A percentile compares a stretch with the other conserved stretches of the same genome.
Evolutionary conservation across 1,284 basidiomycete species (phyloP).

Genomic region (Pseudozyma sp.): DNA sequence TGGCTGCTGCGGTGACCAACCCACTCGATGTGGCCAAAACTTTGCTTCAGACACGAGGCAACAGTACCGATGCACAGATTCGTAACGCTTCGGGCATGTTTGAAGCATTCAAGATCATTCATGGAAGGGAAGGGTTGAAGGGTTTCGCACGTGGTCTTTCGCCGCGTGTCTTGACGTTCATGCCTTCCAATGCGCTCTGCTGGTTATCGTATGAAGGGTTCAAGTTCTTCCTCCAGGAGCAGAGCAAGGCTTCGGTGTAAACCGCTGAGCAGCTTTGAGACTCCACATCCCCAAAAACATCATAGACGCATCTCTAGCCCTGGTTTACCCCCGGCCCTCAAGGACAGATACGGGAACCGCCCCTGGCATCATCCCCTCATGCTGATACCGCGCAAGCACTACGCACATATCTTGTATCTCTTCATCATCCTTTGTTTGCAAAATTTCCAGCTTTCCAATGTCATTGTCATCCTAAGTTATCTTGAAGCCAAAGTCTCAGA

Average conservation of each 20-base stretch:
- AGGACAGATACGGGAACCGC: background rate
- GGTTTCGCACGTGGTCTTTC: constrained; percentile 90
- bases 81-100: constrained; percentile 84
- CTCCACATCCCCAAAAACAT: background rate
- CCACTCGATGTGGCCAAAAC: constrained; percentile 99
- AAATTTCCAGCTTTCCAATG: constrained; percentile 10
- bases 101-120: constrained; percentile 90
- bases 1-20: constrained; percentile 94
- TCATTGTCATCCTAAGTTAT: constrained; percentile 9
- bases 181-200: constrained; percentile 96
- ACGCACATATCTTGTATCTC: too few relatives aligned
- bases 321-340: background rate
- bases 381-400: constrained; percentile 29
- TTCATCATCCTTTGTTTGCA: constrained; percentile 15
- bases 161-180: constrained; percentile 91
- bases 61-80: constrained; percentile 83
- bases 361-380: constrained; percentile 8
- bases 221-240: constrained; percentile 65
- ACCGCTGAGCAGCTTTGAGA: background rate
- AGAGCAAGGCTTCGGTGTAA: constrained; percentile 43
- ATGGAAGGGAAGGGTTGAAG: constrained; percentile 82
- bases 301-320: constrained; percentile 11
- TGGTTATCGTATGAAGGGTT: constrained; percentile 77
- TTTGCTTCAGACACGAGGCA: constrained; percentile 91
- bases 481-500: background rate